Evolutionary conservation across 2,329 filamentous ascomycete genomes (phyloP), one percentile per base, ranked within the genome.

Genomic region (Bipolaris zeicola): DNA sequence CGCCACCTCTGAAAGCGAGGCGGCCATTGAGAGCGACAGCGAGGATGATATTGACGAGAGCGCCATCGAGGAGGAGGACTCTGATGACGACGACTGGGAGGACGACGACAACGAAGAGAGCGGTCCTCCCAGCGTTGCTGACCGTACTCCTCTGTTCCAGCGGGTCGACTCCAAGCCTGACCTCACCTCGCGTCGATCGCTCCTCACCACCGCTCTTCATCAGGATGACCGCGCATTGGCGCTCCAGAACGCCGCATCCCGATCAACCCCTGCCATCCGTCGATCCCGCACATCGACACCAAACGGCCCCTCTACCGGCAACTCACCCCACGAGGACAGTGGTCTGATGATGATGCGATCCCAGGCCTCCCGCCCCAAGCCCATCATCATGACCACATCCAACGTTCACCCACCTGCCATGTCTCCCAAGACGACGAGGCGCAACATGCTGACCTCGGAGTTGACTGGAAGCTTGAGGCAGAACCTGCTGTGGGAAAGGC

Each of bases 401-500:
- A 87, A 87, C 55, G 80, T 80, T 5, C 86, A 90, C 63, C 89
- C 91, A 52, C 86, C 88, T 26, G 90, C 92, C 1, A 84, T 96
- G 63, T 98, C 95, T 5, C 95, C 95, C 3, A 87, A 92, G 55
- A 97, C 94, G 0, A 97, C 93, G 0, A 87, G 95, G 49, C 87
- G 93, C 58, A 96, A 97, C 77, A 99, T 99, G 95, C 84, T 99
- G 3, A 47, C 42, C 5, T 31, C 33, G 0, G 95, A 99, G 79
- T 82, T 99, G 52, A 97, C 94, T 2, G 92, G 96, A 74, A 96
- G 92, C 20, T 87, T 99, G 3, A 87, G 95, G 20, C 90, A 92
- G 66, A 91, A 97, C 68, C 87, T 99, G 14, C 85, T 98, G 14
- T 96, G 92, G 90, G 95, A 99, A 76, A 89, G 95, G 50, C 92